These are phyloP conservation scores for Chaetomium fimeti DNA, from an alignment of 495 filamentous ascomycete species.

Conservation along the genomic window DNA sequence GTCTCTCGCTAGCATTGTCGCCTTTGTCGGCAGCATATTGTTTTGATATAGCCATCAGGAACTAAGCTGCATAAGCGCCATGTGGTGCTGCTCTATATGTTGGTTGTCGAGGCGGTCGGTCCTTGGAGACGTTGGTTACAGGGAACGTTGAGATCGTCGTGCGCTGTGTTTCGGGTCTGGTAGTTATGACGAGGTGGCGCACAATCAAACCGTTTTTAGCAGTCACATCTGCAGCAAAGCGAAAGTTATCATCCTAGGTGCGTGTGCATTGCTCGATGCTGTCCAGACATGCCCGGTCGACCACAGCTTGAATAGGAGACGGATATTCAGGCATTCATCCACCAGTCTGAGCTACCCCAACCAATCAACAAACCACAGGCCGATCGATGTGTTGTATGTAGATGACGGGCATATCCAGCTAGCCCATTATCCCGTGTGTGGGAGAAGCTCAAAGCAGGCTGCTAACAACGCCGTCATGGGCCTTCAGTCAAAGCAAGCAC, in stretches of 20 bases:
- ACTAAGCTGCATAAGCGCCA: conserved; percentile 72
- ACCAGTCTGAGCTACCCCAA: conserved; percentile 63
- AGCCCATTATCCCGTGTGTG: conserved; percentile 65
- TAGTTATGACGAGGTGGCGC: conserved; percentile 77
- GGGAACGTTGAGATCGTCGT: conserved; percentile 68
- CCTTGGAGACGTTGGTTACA: conserved; percentile 61
- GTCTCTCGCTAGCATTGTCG: conserved; percentile 43
- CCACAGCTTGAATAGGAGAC: conserved; percentile 79
- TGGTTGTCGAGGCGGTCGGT: conserved; percentile 69
- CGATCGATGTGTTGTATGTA: conserved; percentile 75
- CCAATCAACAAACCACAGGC: conserved; percentile 70
- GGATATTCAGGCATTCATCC: conserved; percentile 75
- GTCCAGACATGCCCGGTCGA: conserved; percentile 56
- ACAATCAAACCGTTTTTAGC: conserved; percentile 70
- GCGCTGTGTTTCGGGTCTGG: conserved; percentile 66
- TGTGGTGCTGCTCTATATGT: conserved; percentile 81
- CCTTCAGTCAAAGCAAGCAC: conserved; percentile 32
- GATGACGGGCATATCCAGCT: conserved; percentile 63
- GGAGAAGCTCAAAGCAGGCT: conserved; percentile 69
- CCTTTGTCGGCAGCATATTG: conserved; percentile 12
- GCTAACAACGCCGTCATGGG: conserved; percentile 57
- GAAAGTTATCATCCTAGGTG: conserved; percentile 70
- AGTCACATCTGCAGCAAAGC: conserved; percentile 72
- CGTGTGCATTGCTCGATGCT: conserved; percentile 69
- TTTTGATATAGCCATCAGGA: conserved; percentile 33